Base-by-base conservation (phyloP, 805 yeast species). In the Brettanomyces custersianus region DNA sequence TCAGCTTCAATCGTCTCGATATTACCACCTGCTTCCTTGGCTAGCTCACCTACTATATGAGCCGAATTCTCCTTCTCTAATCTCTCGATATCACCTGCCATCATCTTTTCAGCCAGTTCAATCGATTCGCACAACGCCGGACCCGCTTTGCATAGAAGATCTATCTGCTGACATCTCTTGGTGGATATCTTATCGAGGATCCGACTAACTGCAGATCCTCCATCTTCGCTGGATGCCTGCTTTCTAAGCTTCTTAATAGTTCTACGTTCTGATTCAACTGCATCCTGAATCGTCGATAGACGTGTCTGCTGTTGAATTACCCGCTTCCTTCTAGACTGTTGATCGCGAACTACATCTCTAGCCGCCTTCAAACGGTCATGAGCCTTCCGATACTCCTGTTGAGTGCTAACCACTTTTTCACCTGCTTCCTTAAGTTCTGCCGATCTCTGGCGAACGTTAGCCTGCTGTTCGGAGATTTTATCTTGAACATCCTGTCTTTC, bases 21-120 rank as follows among this genome's bases (percentile, higher is more conserved):
- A 20, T 51, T 52, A 3, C 40, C 41, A 4, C 54, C 57, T 8
- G 65, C 48, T 20, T 42, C 49, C 50, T 29, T 49, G 41, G 35
- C 60, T 47, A 42, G 51, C 42, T 32, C 48, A 18, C 45, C 41
- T 13, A 52, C 42, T 2, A 51, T 40, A 11, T 38, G 38, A 11
- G 36, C 36, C 34, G 59, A 60, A 41, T 71, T 69, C 26, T 54
- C 48, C 9, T 58, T 58, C 39, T 72, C 74, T 31, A 70, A 41
- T 11, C 38, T 40, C 25, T 32, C 33, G 10, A 52, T 32, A 17
- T 42, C 34, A 2, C 54, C 13, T 34, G 36, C 33, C 41, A 51
- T 18, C 52, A 48, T 25, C 43, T 48, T 13, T 26, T 45, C 46
- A 32, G 57, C 62, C 27, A 51, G 47, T 1, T 48, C 51, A 26